Conservation (phyloP, 2,329 filamentous ascomycete genomes). For the Aspergillus persii region DNA sequence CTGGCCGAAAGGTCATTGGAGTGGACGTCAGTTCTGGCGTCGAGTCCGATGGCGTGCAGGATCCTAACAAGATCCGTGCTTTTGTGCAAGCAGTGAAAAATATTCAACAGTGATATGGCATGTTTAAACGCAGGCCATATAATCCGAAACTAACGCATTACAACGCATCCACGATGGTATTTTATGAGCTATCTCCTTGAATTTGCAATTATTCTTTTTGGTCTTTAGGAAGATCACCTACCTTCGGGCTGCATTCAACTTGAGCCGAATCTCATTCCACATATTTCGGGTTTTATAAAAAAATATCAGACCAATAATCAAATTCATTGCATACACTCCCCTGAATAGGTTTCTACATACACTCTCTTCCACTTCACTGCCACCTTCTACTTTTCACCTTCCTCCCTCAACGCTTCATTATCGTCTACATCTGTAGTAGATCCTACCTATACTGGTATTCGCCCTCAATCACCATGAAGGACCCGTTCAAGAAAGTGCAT, state of each 20-base stretch:
- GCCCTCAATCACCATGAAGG: conserved; percentile 31
- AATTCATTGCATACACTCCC: neutral
- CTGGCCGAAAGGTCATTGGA: conserved; percentile 65
- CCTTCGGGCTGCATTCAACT: conserved; percentile 1
- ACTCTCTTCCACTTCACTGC: neutral
- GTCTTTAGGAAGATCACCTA: neutral
- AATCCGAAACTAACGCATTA: conserved; percentile 1
- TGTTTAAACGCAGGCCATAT: neutral
- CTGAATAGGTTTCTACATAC: neutral
- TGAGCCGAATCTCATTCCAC: conserved; percentile 3
- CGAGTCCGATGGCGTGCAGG: conserved; percentile 78
- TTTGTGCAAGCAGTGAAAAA: conserved; percentile 76
- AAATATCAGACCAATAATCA: neutral
- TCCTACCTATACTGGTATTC: neutral
- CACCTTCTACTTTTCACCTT: neutral
- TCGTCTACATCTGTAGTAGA: neutral
- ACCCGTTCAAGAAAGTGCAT: conserved; percentile 51
- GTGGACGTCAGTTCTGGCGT: conserved; percentile 96
- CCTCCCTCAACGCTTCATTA: neutral
- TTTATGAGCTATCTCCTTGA: neutral
- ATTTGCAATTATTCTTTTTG: neutral
- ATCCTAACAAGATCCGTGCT: conserved; percentile 71
- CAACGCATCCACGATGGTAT: conserved; percentile 8
- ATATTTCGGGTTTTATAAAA: neutral
- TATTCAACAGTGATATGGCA: conserved; percentile 25